Base-by-base conservation (phyloP, 1,284 basidiomycete species). In the Fomitopsis schrenkii region DNA sequence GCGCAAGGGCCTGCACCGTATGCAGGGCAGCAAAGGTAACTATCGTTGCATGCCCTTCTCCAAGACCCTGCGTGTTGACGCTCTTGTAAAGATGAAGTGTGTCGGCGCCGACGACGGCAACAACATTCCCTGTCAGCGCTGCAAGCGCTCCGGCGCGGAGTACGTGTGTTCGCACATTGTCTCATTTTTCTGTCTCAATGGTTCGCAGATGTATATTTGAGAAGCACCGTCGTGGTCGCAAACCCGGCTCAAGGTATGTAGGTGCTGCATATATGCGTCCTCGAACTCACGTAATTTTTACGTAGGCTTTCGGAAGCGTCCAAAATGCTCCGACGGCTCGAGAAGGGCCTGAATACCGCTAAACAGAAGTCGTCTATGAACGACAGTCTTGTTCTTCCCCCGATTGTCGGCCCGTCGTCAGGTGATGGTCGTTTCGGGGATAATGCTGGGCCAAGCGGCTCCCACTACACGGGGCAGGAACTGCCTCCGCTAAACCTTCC, bases 181-280 rank as follows among this genome's bases (percentile, higher is more conserved):
- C 40, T 1, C 36, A 17, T 40, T 48, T 7, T n/a, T 17, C 0
- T 36, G 14, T 33, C 5, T 14, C 22, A n/a, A 19, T 53, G 54
- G 63, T 67, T 58, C 62, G 57, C 67, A 91, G 90, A 63, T 93
- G 90, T 69, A 66, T 92, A 42, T 93, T 93, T 68, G 91, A 93
- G 77, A 93, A 93, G 73, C 91, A 93, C 73, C 84, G 91, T 56
- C 85, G 91, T 45, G 91, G 91, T 46, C 84, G 91, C 61, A 93
- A 93, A 70, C 91, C 91, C n/a, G 91, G 91, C 66, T 93, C 91
- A 75, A 93, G 93, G 91, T 93, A 53, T 70, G 80, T 77, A 59
- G 50, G 33, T 54, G 36, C 38, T 45, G 15, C 5, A 12, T 42
- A 38, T 38, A 28, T 46, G 33, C 42, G 17, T 40, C 8, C n/a